Percentiles rank a stretch among this genome's conserved stretches.
These are phyloP conservation scores for Kingdonia uniflora DNA, from an alignment of 164 flowering plant species.

Conservation along the genomic window DNA sequence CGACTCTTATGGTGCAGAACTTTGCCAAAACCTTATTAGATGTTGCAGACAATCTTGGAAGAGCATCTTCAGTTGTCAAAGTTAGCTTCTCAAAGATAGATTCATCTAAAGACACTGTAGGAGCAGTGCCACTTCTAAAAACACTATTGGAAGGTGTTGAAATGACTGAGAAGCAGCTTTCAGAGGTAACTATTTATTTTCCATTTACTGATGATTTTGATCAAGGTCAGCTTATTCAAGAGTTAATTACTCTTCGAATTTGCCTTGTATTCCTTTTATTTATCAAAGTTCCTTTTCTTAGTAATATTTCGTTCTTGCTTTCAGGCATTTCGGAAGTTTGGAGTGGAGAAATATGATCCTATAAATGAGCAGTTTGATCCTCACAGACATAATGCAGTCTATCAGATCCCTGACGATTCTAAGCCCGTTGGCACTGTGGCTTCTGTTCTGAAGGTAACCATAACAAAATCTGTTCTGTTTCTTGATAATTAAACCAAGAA, in stretches of 20 bases:
- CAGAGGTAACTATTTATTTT: constrained; percentile 46
- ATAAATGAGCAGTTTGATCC: constrained; percentile 83
- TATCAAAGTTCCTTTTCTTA: too few relatives aligned
- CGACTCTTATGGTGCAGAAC: constrained; percentile 32
- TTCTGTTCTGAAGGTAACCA: constrained; percentile 76
- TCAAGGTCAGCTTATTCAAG: too few relatives aligned
- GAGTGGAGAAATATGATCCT: constrained; percentile 67
- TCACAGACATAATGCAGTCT: constrained; percentile 69
- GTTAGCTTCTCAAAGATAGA: constrained; percentile 71
- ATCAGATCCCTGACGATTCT: constrained; percentile 66
- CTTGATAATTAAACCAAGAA: too few relatives aligned
- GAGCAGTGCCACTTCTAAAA: constrained; percentile 65
- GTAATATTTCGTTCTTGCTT: not conserved
- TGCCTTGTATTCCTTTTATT: too few relatives aligned
- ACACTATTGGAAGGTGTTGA: constrained; percentile 91
- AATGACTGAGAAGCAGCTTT: constrained; percentile 92
- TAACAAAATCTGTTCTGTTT: too few relatives aligned
- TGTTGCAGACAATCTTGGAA: constrained; percentile 87
- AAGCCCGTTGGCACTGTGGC: constrained; percentile 74
- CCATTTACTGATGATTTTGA: too few relatives aligned
- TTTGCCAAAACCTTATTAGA: constrained; percentile 85
- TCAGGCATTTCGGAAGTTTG: constrained; percentile 73
- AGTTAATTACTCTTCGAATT: too few relatives aligned
- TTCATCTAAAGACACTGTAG: constrained; percentile 40
- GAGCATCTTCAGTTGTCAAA: constrained; percentile 84